Evolutionary conservation across 192 early-diverging fungal genomes (phyloP).

Genomic region (Geosiphon pyriformis): DNA sequence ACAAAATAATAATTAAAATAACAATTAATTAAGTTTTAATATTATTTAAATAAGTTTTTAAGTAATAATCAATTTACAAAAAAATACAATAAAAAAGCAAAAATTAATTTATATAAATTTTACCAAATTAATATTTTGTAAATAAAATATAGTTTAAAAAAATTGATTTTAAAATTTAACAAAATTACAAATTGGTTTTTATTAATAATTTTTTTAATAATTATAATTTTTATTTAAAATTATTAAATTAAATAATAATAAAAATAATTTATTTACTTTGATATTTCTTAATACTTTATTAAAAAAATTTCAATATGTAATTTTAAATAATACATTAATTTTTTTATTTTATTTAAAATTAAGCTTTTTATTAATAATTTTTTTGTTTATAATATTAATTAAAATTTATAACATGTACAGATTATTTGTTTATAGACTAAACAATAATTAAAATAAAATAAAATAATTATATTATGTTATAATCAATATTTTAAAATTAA

Average conservation of each 20-base stretch:
- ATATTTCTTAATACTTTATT: background rate
- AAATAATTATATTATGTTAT: background rate
- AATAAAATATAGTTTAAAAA: background rate
- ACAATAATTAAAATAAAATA: background rate
- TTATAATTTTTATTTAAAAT: background rate
- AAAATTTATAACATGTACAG: background rate
- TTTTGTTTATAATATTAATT: background rate
- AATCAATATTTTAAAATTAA: background rate
- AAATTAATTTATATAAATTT: background rate
- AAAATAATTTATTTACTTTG: background rate
- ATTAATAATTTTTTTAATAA: background rate
- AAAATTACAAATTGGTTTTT: background rate
- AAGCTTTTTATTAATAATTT: background rate
- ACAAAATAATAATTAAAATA: too few relatives aligned
- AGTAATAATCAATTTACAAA: too few relatives aligned
- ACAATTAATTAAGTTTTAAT: too few relatives aligned
- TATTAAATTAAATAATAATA: background rate
- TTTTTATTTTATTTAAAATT: background rate
- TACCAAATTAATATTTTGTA: background rate
- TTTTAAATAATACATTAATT: background rate
- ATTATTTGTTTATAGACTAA: background rate
- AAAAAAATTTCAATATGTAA: background rate
- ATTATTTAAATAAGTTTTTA: too few relatives aligned
- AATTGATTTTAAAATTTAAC: background rate
- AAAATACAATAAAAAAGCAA: too few relatives aligned